These are phyloP conservation scores for Claviceps fusiformis DNA, from an alignment of 2,329 filamentous ascomycete species.

Conservation along the genomic window DNA sequence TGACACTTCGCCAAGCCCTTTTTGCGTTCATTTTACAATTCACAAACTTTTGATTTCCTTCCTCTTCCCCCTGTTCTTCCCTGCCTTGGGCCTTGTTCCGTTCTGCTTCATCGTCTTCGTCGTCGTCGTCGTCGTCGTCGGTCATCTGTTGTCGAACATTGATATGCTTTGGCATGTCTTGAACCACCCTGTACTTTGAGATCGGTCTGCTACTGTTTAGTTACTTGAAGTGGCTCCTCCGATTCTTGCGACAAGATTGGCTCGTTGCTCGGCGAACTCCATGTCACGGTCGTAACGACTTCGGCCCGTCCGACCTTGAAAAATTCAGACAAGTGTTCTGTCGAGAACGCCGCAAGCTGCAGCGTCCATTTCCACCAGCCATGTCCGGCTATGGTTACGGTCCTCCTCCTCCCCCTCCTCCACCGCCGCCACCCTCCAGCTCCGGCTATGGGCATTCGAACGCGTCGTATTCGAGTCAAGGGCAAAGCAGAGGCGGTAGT, in stretches of 20 bases:
- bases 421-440: constrained; percentile 24
- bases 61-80: neutral
- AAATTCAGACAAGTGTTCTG: constrained; percentile 10
- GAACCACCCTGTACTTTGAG: neutral
- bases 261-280: neutral
- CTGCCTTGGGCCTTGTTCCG: neutral
- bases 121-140: neutral
- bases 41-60: neutral
- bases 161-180: neutral
- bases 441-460: constrained; percentile 26
- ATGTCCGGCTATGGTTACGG: constrained; percentile 41
- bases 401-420: constrained; percentile 29
- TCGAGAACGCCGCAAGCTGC: constrained; percentile 4
- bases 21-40: neutral
- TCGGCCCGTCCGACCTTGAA: neutral
- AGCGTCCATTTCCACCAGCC: neutral
- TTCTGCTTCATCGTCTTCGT: no score
- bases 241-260: neutral
- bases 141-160: neutral
- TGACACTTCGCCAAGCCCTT: neutral
- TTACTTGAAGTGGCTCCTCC: neutral
- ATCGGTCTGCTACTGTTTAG: neutral
- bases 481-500: constrained; percentile 24
- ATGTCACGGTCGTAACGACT: neutral
- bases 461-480: constrained; percentile 24